Evolutionary conservation across 768 basidiomycete genomes (phyloP).

Genomic region (Agaricus subrufescens): DNA sequence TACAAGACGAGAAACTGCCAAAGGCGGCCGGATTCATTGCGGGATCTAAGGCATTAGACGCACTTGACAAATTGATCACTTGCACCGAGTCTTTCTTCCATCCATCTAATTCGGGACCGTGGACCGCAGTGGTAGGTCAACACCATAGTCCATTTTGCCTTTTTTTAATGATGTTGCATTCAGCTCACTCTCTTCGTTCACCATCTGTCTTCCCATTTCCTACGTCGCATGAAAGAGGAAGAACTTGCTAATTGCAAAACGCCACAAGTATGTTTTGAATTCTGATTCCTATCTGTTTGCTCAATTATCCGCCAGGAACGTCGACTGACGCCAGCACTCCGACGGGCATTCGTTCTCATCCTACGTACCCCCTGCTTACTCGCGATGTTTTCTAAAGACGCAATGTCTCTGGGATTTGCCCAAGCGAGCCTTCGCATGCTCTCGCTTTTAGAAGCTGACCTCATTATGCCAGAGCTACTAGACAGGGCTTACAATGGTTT

Average conservation of each 20-base stretch:
- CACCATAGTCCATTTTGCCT: background rate
- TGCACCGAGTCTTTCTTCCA: conserved; percentile 95
- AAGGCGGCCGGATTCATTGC: conserved; percentile 57
- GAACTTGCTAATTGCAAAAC: conserved; percentile 73
- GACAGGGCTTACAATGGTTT: conserved; percentile 89
- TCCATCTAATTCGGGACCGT: conserved; percentile 85
- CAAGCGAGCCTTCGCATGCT: conserved; percentile 76
- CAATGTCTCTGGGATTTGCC: conserved; percentile 73
- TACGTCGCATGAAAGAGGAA: conserved; percentile 77
- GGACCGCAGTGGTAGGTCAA: conserved; percentile 58
- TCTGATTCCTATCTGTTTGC: background rate
- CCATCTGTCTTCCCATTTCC: conserved; percentile 69
- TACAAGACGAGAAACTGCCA: conserved; percentile 21
- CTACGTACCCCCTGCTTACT: conserved; percentile 85
- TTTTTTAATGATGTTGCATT: background rate
- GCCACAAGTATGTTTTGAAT: conserved; percentile 43
- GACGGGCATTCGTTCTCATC: conserved; percentile 73
- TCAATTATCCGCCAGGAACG: conserved; percentile 40
- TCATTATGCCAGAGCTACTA: conserved; percentile 88
- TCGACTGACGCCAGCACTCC: conserved; percentile 77
- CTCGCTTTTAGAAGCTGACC: conserved; percentile 72
- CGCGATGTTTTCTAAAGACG: conserved; percentile 88
- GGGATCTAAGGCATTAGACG: conserved; percentile 85
- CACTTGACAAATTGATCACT: conserved; percentile 81
- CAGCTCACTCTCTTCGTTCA: conserved; percentile 71